Percentiles rank a stretch among this genome's conserved stretches.
Conservation (phyloP, 768 basidiomycete genomes). For the Xerocomus brunneocitrinus region DNA sequence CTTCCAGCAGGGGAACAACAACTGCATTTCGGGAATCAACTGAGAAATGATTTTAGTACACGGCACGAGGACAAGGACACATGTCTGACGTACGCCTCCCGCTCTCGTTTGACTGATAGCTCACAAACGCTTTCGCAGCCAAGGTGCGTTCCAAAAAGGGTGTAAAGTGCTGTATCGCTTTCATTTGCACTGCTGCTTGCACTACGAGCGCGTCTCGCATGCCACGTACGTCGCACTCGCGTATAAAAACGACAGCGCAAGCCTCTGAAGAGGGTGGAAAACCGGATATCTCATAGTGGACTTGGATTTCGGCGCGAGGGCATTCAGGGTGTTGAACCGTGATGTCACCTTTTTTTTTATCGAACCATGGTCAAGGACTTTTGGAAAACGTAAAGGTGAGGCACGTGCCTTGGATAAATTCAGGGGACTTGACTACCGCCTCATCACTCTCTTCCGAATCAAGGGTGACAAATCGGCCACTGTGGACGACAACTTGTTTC, state of each 20-base stretch:
- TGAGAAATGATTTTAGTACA: neutral
- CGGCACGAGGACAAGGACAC: neutral
- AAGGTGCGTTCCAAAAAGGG: slow-evolving; percentile 23
- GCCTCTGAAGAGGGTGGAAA: slow-evolving; percentile 38
- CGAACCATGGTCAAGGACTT: neutral
- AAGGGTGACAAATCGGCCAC: slow-evolving; percentile 46
- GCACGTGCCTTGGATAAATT: slow-evolving; percentile 38
- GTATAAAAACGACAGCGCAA: slow-evolving; percentile 43
- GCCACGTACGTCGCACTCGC: slow-evolving; percentile 18
- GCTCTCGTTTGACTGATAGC: neutral
- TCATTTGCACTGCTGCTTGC: slow-evolving; percentile 14
- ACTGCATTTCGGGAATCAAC: slow-evolving; percentile 4
- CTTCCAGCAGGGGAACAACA: slow-evolving; percentile 15
- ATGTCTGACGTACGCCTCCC: slow-evolving; percentile 15
- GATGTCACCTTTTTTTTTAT: slow-evolving; percentile 14
- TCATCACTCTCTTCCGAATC: slow-evolving; percentile 34
- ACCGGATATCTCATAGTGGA: slow-evolving; percentile 48
- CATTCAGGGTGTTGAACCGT: slow-evolving; percentile 3
- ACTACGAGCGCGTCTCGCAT: slow-evolving; percentile 7
- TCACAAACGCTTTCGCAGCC: slow-evolving; percentile 26
- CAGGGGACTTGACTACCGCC: slow-evolving; percentile 31
- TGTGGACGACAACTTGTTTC: slow-evolving; percentile 72
- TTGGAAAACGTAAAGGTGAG: neutral
- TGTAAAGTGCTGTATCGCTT: slow-evolving; percentile 6
- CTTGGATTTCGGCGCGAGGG: slow-evolving; percentile 4